Conservation (phyloP, 148 eudicot genomes). For the Fagopyrum tataricum region DNA sequence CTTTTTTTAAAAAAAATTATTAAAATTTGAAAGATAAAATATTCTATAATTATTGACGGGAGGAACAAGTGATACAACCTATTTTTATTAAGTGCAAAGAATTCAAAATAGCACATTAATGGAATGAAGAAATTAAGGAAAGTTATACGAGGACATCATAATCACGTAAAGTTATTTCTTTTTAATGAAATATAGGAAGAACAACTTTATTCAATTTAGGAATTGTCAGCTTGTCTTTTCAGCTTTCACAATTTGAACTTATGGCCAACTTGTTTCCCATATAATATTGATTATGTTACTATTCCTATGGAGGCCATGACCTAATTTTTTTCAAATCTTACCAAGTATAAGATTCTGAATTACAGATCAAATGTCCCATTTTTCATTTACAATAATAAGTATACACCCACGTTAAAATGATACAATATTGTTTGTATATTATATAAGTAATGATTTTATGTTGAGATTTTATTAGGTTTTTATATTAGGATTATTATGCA, state of each 20-base stretch:
- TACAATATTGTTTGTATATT: not conserved
- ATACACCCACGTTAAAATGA: no score
- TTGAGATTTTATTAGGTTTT: no score
- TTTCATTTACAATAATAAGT: not conserved
- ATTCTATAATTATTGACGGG: no score
- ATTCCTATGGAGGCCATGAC: no score
- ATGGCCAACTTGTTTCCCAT: slow-evolving; percentile 1
- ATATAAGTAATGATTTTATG: no score
- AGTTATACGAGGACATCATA: not conserved
- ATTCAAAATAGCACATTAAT: not conserved
- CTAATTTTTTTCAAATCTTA: no score
- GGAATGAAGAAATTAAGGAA: not conserved
- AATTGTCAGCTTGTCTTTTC: slow-evolving; percentile 5
- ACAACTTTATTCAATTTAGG: not conserved
- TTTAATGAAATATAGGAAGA: not conserved
- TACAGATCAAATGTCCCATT: not conserved
- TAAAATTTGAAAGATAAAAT: no score
- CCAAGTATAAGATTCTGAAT: no score
- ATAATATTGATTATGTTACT: no score
- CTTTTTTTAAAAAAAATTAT: no score
- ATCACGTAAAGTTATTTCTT: not conserved
- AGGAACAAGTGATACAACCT: no score
- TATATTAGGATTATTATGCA: no score
- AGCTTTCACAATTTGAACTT: not conserved
- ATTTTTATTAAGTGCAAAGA: not conserved